Evolutionary conservation across 371 early-diverging fungal genomes (phyloP), one percentile per base, ranked within the genome.

Genomic region (Blakeslea trispora): DNA sequence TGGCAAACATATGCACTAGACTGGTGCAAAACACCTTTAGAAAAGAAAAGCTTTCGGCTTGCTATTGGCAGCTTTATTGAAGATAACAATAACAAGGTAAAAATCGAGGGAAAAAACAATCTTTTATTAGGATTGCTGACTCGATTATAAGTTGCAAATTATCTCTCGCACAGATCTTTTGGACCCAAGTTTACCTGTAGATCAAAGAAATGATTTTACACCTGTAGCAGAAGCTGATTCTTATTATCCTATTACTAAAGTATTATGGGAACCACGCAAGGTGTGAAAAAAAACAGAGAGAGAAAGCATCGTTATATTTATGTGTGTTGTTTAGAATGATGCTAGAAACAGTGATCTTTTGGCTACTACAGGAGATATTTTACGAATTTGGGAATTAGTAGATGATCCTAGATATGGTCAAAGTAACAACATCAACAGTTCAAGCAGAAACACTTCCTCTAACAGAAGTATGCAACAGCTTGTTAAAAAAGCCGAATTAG

Each of bases 181-280:
- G 42, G 60, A 65, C 15, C 35, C 28, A 31, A 52, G 34, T 21
- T 23, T 35, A 18, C 70, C 71, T 42, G 55, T 60, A 28, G 60
- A 69, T 52, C 56, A 75, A 57, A 68, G 67, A 64, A 67, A 64
- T 24, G 85, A 94, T 63, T 91, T 94, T 71, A 80, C 86, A 14
- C 71, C 81, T 3, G 72, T 91, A 10, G 95, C 91, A 19, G 91
- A 91, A 61, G 77, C 81, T 2, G 86, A 87, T 32, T 88, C 91
- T n/a, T 82, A 86, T 34, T 96, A 91, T 67, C 98, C 98, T 19
- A 79, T 90, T 35, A 94, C 96, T 6, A 95, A 94, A 68, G 79
- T 95, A 15, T 65, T 86, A 60, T 97, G 96, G 96, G 84, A 90
- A 40, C 97, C 96, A 11, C 67, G 77, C 49, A 86, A 82, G 79